phyloP scores from a whole-genome alignment of 2,329 filamentous ascomycete genomes.

The Colletotrichum abscissum region DNA sequence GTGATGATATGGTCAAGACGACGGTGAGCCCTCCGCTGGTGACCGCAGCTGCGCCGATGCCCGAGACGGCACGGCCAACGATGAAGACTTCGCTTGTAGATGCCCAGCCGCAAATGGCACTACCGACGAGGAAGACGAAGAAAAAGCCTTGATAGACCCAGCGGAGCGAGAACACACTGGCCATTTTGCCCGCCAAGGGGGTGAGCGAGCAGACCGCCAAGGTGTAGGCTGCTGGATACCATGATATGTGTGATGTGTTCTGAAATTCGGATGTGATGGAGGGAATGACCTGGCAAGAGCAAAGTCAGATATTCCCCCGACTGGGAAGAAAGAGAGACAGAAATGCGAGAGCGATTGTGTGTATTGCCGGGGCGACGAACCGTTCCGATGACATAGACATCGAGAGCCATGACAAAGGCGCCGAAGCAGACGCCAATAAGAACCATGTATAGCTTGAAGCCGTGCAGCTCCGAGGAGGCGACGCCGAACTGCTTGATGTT shows the following conservation, averaged over 20 bases:
- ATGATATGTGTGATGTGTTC: constrained; percentile 1
- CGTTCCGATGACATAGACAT: background rate
- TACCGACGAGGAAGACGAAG: background rate
- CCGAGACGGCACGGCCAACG: background rate
- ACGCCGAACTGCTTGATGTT: background rate
- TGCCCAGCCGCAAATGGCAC: background rate
- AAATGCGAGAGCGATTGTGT: background rate
- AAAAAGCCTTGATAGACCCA: background rate
- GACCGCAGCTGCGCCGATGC: background rate
- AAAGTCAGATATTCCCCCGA: background rate
- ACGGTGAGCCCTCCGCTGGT: background rate
- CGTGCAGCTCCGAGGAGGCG: background rate
- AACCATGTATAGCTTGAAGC: background rate
- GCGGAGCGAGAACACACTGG: background rate
- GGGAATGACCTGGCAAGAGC: background rate
- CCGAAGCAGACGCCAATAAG: background rate
- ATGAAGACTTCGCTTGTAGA: background rate
- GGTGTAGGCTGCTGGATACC: background rate
- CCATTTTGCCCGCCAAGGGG: constrained; percentile 1
- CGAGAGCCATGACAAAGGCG: constrained; percentile 4
- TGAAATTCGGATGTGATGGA: background rate
- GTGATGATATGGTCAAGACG: background rate
- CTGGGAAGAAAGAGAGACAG: background rate
- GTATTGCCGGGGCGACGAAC: background rate
- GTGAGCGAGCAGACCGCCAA: constrained; percentile 1